Conservation (phyloP, 2,329 filamentous ascomycete genomes). For the Hypoxylon sp. region DNA sequence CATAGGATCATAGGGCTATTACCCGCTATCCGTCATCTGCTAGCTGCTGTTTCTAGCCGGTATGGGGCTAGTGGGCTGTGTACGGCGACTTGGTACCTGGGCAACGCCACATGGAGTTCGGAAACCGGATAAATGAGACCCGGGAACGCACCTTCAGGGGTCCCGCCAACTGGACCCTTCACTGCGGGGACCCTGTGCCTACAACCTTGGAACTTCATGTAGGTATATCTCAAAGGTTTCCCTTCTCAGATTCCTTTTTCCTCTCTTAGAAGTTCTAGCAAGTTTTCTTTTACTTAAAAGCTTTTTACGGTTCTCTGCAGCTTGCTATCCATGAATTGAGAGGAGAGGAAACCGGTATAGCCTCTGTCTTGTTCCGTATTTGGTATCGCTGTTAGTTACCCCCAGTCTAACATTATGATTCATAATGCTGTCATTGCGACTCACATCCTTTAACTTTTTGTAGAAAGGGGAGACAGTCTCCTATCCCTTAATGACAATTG, state of each 20-base stretch:
- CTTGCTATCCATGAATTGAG: not conserved
- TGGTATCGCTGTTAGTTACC: not conserved
- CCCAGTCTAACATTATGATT: not conserved
- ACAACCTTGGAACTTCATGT: too few relatives aligned
- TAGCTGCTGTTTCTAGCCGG: slow-evolving; percentile 4
- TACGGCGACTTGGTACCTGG: not conserved
- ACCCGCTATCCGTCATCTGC: slow-evolving; percentile 12
- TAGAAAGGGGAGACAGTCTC: not conserved
- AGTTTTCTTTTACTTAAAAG: too few relatives aligned
- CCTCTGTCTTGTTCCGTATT: not conserved
- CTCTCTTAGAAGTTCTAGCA: too few relatives aligned
- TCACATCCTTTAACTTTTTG: not conserved
- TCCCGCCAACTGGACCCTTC: too few relatives aligned
- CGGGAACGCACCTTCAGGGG: too few relatives aligned
- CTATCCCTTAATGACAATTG: not conserved
- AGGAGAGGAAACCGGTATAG: not conserved
- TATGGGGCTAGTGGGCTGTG: not conserved
- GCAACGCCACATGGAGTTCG: slow-evolving; percentile 4
- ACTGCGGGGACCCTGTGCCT: too few relatives aligned
- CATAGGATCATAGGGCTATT: slow-evolving; percentile 7
- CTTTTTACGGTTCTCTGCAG: not conserved
- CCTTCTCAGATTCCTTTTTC: too few relatives aligned
- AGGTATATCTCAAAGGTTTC: too few relatives aligned
- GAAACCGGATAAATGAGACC: slow-evolving; percentile 7
- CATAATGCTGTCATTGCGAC: not conserved